Conservation (phyloP, 805 yeast genomes). For the Zygosaccharomyces bailii region DNA sequence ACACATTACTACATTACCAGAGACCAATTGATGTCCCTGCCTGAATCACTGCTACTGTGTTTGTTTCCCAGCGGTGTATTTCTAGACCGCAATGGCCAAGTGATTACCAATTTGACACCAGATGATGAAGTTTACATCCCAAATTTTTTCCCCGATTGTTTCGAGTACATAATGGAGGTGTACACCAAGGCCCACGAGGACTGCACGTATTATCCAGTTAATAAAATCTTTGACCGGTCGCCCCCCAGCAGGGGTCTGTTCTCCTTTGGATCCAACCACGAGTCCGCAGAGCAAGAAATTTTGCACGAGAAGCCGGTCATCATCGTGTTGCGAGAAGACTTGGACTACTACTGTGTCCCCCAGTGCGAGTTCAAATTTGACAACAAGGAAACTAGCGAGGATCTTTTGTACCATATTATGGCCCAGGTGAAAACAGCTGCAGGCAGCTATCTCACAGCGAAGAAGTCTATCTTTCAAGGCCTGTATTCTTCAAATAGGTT, state of each 20-base stretch:
- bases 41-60: conserved; percentile 84
- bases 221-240: conserved; percentile 37
- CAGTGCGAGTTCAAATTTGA: conserved; percentile 40
- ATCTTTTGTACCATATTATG: conserved; percentile 46
- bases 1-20: conserved; percentile 69
- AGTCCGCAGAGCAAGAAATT: conserved; percentile 56
- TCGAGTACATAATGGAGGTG: conserved; percentile 72
- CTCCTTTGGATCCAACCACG: conserved; percentile 16
- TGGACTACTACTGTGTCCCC: conserved; percentile 90
- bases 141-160: conserved; percentile 82
- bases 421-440: conserved; percentile 66
- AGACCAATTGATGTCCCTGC: conserved; percentile 85
- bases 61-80: conserved; percentile 89
- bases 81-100: conserved; percentile 70
- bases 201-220: conserved; percentile 41
- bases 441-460: conserved; percentile 58
- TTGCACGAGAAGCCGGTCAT: conserved; percentile 81
- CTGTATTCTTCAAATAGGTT: conserved; percentile 42
- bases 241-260: conserved; percentile 30
- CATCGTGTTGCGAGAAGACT: conserved; percentile 87
- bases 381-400: conserved; percentile 43
- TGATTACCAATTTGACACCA: conserved; percentile 74
- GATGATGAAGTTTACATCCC: conserved; percentile 70
- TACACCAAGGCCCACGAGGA: conserved; percentile 70
- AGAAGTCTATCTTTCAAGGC: conserved; percentile 71